phyloP scores from a whole-genome alignment of 805 yeast genomes.

The Kuraishia ogatae region DNA sequence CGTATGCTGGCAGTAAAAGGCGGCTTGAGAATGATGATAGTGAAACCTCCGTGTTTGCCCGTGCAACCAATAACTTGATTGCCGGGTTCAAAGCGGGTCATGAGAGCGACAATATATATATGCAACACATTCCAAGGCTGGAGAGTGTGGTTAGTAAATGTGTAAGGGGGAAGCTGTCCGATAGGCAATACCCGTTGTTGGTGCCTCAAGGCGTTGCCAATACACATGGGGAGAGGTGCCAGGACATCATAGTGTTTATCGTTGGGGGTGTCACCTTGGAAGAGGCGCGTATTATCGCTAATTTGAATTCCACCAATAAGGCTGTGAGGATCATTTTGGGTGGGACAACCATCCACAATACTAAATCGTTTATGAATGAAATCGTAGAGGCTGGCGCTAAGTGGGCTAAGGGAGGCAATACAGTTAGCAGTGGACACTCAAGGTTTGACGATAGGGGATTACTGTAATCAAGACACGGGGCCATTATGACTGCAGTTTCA shows the following conservation, averaged over 20 bases:
- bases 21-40: constrained; percentile 29
- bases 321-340: constrained; percentile 72
- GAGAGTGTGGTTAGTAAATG: constrained; percentile 35
- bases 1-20: constrained; percentile 32
- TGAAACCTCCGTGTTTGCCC: constrained; percentile 13
- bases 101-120: constrained; percentile 62
- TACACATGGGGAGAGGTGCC: constrained; percentile 28
- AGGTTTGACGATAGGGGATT: neutral
- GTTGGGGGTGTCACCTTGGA: constrained; percentile 92
- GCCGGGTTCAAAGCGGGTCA: constrained; percentile 28
- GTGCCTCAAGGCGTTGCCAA: constrained; percentile 26
- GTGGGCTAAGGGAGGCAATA: neutral
- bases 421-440: neutral
- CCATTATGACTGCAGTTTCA: neutral
- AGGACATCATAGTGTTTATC: constrained; percentile 62
- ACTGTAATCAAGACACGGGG: neutral
- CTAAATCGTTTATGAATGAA: constrained; percentile 28
- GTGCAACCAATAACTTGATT: constrained; percentile 16
- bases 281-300: constrained; percentile 77
- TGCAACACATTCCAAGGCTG: constrained; percentile 84
- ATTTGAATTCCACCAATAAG: constrained; percentile 48
- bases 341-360: constrained; percentile 54
- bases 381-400: constrained; percentile 5
- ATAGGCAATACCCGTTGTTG: constrained; percentile 33
- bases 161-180: constrained; percentile 30